Percentiles rank a stretch among this genome's conserved stretches.
phyloP scores from a whole-genome alignment of 1,284 basidiomycete genomes.

The Moesziomyces parantarcticus region DNA sequence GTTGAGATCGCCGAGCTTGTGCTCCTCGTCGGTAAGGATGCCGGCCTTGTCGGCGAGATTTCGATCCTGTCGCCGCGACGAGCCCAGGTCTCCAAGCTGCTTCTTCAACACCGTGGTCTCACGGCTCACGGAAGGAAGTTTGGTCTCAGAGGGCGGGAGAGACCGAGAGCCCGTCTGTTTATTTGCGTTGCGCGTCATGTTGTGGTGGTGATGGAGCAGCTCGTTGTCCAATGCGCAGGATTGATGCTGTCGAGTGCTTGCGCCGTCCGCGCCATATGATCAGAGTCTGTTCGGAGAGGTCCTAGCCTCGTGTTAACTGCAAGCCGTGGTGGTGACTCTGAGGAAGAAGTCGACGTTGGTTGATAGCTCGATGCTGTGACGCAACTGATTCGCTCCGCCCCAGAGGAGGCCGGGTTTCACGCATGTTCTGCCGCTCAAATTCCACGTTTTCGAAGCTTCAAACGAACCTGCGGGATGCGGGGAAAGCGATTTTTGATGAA shows the following conservation, averaged over 20 bases:
- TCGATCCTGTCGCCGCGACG: slow-evolving; percentile 24
- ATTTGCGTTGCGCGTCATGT: not conserved
- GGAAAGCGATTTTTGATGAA: too few relatives aligned
- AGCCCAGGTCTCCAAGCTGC: slow-evolving; percentile 42
- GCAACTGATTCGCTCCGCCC: too few relatives aligned
- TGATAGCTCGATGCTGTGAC: too few relatives aligned
- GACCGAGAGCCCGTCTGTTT: slow-evolving; percentile 13
- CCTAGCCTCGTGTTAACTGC: too few relatives aligned
- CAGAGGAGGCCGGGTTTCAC: too few relatives aligned
- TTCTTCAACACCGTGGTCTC: slow-evolving; percentile 16
- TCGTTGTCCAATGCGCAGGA: not conserved
- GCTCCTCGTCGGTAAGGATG: slow-evolving; percentile 39
- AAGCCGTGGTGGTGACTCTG: too few relatives aligned
- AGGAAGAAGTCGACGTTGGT: too few relatives aligned
- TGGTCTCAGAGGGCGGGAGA: slow-evolving; percentile 20
- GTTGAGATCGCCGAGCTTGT: slow-evolving; percentile 57
- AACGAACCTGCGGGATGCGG: too few relatives aligned
- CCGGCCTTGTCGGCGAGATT: slow-evolving; percentile 23
- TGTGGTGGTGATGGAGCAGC: not conserved
- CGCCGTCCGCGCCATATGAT: not conserved
- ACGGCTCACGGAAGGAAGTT: slow-evolving; percentile 9
- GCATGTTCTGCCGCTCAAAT: too few relatives aligned
- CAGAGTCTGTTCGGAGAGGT: too few relatives aligned
- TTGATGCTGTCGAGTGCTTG: slow-evolving; percentile 3
- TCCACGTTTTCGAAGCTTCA: too few relatives aligned